Percentiles rank a stretch among this genome's conserved stretches.
Evolutionary conservation across 306 rosid genomes (phyloP).

Genomic region (Cicer arietinum): DNA sequence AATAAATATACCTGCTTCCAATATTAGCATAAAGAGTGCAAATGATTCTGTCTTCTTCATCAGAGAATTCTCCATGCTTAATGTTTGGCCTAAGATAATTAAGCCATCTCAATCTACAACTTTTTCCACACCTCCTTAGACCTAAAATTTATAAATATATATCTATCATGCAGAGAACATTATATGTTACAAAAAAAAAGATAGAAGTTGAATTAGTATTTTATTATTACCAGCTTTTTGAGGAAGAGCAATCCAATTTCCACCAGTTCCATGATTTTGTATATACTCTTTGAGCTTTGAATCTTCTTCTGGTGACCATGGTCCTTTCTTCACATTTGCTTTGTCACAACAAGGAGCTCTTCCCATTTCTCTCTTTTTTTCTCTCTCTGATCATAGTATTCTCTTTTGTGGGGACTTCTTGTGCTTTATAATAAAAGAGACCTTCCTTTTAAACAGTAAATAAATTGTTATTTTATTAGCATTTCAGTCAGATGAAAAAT

Average conservation of each 20-base stretch:
- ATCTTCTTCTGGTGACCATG: slow-evolving; percentile 98
- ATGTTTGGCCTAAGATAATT: slow-evolving; percentile 95
- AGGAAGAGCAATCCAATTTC: slow-evolving; percentile 96
- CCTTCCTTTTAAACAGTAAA: slow-evolving; percentile 38
- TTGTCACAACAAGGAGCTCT: slow-evolving; percentile 99
- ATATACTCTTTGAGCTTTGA: slow-evolving; percentile 80
- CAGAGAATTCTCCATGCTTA: slow-evolving; percentile 93
- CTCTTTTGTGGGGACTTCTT: slow-evolving; percentile 43
- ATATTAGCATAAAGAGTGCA: slow-evolving; percentile 82
- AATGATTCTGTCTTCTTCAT: slow-evolving; percentile 88
- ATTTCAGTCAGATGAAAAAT: background rate
- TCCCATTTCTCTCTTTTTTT: slow-evolving; percentile 62
- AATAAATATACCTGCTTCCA: slow-evolving; percentile 75
- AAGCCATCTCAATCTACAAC: slow-evolving; percentile 96
- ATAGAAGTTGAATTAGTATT: no score
- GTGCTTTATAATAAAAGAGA: slow-evolving; percentile 46
- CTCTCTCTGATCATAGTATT: slow-evolving; percentile 6
- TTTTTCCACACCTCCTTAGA: slow-evolving; percentile 89
- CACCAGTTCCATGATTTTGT: slow-evolving; percentile 84
- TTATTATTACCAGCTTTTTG: slow-evolving; percentile 74
- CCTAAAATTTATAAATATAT: slow-evolving; percentile 42
- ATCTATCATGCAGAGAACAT: background rate
- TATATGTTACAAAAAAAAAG: no score
- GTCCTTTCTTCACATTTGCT: slow-evolving; percentile 95
- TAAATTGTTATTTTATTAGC: slow-evolving; percentile 26